These are phyloP conservation scores for Sugiyamaella americana DNA, from an alignment of 805 yeast species.

Conservation along the genomic window DNA sequence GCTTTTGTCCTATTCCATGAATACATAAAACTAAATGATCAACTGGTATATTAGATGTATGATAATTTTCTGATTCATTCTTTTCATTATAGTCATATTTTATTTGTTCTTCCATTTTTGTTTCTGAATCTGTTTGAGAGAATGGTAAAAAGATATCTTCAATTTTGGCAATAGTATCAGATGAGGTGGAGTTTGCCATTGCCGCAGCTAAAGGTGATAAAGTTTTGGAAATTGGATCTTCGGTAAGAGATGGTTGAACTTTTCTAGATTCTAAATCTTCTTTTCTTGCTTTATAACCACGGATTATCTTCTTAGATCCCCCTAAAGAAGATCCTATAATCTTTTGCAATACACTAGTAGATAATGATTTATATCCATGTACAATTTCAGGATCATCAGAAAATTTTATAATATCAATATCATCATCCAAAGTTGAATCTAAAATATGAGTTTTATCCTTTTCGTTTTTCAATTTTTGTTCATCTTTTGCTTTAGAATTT, in stretches of 20 bases:
- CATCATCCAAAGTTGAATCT: conserved; percentile 25
- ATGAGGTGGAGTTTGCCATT: not conserved
- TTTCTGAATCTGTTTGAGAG: conserved; percentile 1
- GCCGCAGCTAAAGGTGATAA: not conserved
- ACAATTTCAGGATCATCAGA: conserved; percentile 4
- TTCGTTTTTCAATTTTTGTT: not conserved
- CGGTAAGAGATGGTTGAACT: conserved; percentile 1
- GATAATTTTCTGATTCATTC: not conserved
- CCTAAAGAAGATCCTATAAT: conserved; percentile 1
- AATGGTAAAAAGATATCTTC: conserved; percentile 3
- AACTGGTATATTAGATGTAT: conserved; percentile 31
- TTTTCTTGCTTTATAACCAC: conserved; percentile 23
- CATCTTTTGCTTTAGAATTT: not conserved
- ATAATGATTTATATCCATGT: not conserved
- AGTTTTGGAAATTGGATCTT: not conserved
- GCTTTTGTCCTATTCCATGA: conserved; percentile 91
- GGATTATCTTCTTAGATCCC: conserved; percentile 18
- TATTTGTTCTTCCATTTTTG: conserved; percentile 22
- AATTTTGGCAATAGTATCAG: not conserved
- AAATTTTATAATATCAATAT: conserved; percentile 11
- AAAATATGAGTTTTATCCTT: not conserved
- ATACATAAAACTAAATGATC: conserved; percentile 77
- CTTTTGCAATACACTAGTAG: conserved; percentile 3
- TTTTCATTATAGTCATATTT: conserved; percentile 22
- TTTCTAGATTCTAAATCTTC: conserved; percentile 18